These are phyloP conservation scores for Pseudophaeomoniella oleicola DNA, from an alignment of 2,329 filamentous ascomycete species.

Conservation along the genomic window DNA sequence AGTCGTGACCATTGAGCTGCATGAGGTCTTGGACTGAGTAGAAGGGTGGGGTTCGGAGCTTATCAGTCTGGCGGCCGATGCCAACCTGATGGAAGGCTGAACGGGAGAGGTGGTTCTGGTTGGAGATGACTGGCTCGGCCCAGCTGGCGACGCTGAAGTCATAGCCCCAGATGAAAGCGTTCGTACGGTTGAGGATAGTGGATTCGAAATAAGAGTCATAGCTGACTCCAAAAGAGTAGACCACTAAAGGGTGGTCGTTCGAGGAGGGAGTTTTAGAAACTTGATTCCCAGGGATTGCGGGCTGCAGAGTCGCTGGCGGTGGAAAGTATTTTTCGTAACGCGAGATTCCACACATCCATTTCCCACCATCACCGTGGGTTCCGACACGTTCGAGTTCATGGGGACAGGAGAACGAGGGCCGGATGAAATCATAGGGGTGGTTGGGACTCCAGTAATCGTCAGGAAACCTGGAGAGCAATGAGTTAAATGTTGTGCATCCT, in stretches of 20 bases:
- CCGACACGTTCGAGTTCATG: constrained; percentile 26
- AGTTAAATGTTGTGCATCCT: no score
- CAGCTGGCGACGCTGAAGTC: constrained; percentile 23
- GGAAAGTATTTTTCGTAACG: constrained; percentile 16
- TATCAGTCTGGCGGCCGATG: not conserved
- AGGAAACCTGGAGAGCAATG: constrained; percentile 3
- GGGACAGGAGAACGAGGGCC: constrained; percentile 25
- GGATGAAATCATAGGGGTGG: constrained; percentile 24
- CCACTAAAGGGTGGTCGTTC: not conserved
- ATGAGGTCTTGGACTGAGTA: constrained; percentile 6
- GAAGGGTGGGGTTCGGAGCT: constrained; percentile 5
- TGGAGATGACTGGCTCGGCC: constrained; percentile 13
- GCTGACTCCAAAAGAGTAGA: constrained; percentile 16
- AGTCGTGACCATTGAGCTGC: constrained; percentile 6
- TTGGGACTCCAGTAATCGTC: constrained; percentile 4
- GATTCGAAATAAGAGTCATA: constrained; percentile 22
- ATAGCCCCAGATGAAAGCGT: constrained; percentile 25
- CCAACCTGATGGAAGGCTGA: constrained; percentile 10
- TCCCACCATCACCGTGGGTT: constrained; percentile 26
- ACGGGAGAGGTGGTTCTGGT: constrained; percentile 6
- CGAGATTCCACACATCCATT: constrained; percentile 28
- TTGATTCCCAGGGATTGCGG: no score
- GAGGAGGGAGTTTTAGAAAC: no score
- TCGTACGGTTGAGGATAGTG: constrained; percentile 22
- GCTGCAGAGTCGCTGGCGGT: constrained; percentile 23